Base-by-base conservation (phyloP, 1,284 basidiomycete genomes). In the Papiliotrema terrestris region DNA sequence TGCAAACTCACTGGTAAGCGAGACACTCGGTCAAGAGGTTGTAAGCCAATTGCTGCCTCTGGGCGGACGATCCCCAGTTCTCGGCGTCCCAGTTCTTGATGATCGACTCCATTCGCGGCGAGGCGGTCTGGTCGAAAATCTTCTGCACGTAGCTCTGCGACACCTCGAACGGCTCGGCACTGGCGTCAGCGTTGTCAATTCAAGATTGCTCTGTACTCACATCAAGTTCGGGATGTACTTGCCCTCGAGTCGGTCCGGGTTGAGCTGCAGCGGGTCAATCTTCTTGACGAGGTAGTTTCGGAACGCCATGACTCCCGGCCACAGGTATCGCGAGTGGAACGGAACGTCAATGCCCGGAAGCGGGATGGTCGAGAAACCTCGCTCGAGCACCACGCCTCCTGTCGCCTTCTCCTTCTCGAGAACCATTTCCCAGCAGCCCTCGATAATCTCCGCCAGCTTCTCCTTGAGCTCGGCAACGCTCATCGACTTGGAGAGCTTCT, bases 191-290 rank as follows among this genome's bases (percentile, higher is more conserved):
- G 37, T 63, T 55, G 60, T 43, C 37, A 15, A 23, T 2, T 44
- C 11, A n/a, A 23, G 3, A 38, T 8, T 15, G 14, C 22, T 42
- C 8, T 22, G 11, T 37, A 65, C 67, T 67, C 45, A 69, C 68
- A 97, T 86, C 65, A 98, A 83, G 80, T 98, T 98, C 52, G 95
- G 96, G 52, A 98, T 95, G 78, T 98, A 98, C 78, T 91, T 92
- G 63, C 87, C 89, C 55, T 95, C 80, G 53, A 97, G 83, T 78
- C 91, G 87, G 75, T 96, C 92, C 48, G 90, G 92, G 77, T 95
- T 90, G 71, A 95, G 83, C 65, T 92, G 86, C 37, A 84, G 83
- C 2, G 91, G 83, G 71, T 96, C 91, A 78, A 98, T 92, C 80
- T 98, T 97, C 85, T 98, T 98, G 49, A 93, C 95, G 20, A 98